Conservation (phyloP, 1,139 yeast species). For the Wickerhamiella infanticola region DNA sequence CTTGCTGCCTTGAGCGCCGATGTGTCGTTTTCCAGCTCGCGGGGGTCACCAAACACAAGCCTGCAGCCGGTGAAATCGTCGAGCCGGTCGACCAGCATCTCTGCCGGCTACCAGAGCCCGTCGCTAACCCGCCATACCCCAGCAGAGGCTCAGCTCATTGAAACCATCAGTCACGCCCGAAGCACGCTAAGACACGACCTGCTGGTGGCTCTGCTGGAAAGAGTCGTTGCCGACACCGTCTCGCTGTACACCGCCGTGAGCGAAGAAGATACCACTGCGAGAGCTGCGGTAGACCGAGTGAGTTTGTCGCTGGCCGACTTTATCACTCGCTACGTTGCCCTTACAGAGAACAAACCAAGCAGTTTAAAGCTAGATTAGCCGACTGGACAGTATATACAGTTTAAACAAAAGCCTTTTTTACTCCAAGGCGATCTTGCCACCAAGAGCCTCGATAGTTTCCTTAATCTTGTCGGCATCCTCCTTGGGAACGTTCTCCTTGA, state of each 20-base stretch:
- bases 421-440: constrained; percentile 85
- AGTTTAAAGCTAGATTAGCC: not conserved
- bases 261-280: constrained; percentile 5
- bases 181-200: constrained; percentile 9
- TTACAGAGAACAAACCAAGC: not conserved
- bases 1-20: not conserved
- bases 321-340: constrained; percentile 11
- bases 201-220: constrained; percentile 16
- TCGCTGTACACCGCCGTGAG: constrained; percentile 12
- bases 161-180: constrained; percentile 6
- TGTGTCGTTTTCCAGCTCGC: not conserved
- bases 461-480: constrained; percentile 89
- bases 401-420: constrained; percentile 24
- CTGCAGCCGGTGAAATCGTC: not conserved
- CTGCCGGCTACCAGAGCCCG: not conserved
- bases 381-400: not conserved
- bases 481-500: constrained; percentile 73
- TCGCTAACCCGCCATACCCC: constrained; percentile 14
- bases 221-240: constrained; percentile 17
- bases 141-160: constrained; percentile 17
- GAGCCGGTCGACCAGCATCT: not conserved
- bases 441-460: constrained; percentile 81
- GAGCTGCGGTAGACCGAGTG: constrained; percentile 14
- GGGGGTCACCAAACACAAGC: not conserved
- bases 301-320: constrained; percentile 19